Base-by-base conservation (phyloP, 2,329 filamentous ascomycete species). In the Neofusicoccum sp. region DNA sequence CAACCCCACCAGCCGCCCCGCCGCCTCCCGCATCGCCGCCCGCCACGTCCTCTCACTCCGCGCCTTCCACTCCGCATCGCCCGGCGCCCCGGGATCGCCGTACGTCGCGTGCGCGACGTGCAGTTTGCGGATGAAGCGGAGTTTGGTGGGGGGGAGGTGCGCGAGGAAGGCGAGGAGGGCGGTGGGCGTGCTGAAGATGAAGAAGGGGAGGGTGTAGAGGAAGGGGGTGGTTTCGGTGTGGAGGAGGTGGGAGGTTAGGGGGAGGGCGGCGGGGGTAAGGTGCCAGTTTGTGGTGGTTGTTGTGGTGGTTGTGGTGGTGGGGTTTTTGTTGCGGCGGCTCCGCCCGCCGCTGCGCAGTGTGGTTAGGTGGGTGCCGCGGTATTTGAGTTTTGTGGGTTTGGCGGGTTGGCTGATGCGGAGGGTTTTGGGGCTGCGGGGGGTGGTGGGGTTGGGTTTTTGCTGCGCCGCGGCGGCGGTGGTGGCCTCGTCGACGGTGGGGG, bases 81-180 rank as follows among this genome's bases (percentile, higher is more conserved):
- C 8, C 20, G 33, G 14, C 6, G 8, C 3, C 2, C 3, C 6
- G 6, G 71, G 69, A 30, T 58, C 31, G 28, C 69, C 69, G 53
- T 74, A 74, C 1, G 67, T 68, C 8, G 53, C 36, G 62, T 74
- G 73, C 47, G 71, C 64, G 7, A 75, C 60, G 16, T 73, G 62
- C 4, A 75, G 41, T 28, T 67, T 72, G 3, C 65, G 69, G 34
- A 75, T 63, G 28, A 59, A 43, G 4, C 60, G 43, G 16, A 72
- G 64, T 20, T 64, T 66, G 4, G 45, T 12, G 3, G 53, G 53
- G 2, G 70, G 65, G 2, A 71, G 59, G 9, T 61, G 38, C 3
- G 26, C 36, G n/a, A 75, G 62, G 60, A 75, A 75, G 41, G 64
- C 64, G 1, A 3, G 43, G 26, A 74, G 66, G 3, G 70, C 66